A percentile compares a stretch with the other conserved stretches of the same genome.
Evolutionary conservation across 1,284 basidiomycete genomes (phyloP).

Genomic region (Ganoderma sp.): DNA sequence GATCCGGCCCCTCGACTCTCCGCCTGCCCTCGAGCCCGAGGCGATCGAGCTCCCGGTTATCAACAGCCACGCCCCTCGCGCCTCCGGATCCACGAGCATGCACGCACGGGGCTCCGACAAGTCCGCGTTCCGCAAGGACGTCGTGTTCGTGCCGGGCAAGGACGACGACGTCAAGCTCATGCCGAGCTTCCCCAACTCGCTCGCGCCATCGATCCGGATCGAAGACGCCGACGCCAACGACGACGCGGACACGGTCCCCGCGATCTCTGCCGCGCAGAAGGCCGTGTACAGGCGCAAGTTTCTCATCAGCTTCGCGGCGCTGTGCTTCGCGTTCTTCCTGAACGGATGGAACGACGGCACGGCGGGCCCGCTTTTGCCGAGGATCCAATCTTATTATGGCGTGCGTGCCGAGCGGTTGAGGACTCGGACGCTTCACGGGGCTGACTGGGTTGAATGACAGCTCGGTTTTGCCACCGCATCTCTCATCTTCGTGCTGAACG

Average conservation of each 20-base stretch:
- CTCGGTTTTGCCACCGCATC: conserved; percentile 54
- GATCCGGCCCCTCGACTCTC: conserved; percentile 23
- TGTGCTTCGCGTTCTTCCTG: conserved; percentile 54
- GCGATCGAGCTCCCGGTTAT: conserved; percentile 33
- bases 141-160: conserved; percentile 12
- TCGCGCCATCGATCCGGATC: conserved; percentile 30
- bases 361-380: conserved; percentile 62
- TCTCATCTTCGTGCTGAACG: conserved; percentile 62
- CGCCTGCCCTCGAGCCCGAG: conserved; percentile 27
- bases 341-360: conserved; percentile 69
- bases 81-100: neutral
- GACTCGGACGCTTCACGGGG: too few species aligned
- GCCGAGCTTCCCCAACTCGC: conserved; percentile 32
- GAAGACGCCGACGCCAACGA: conserved; percentile 16
- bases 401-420: conserved; percentile 36
- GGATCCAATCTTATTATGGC: conserved; percentile 58
- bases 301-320: conserved; percentile 44
- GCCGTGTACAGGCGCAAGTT: conserved; percentile 19
- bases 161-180: conserved; percentile 32
- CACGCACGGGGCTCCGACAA: conserved; percentile 12
- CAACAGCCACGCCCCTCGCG: conserved; percentile 6
- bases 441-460: conserved; percentile 33
- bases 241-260: conserved; percentile 32
- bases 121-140: conserved; percentile 20
- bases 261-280: conserved; percentile 31